Percentiles rank a stretch among this genome's conserved stretches.
Conservation (phyloP, 2,329 filamentous ascomycete species). For the Metarhizium rileyi region DNA sequence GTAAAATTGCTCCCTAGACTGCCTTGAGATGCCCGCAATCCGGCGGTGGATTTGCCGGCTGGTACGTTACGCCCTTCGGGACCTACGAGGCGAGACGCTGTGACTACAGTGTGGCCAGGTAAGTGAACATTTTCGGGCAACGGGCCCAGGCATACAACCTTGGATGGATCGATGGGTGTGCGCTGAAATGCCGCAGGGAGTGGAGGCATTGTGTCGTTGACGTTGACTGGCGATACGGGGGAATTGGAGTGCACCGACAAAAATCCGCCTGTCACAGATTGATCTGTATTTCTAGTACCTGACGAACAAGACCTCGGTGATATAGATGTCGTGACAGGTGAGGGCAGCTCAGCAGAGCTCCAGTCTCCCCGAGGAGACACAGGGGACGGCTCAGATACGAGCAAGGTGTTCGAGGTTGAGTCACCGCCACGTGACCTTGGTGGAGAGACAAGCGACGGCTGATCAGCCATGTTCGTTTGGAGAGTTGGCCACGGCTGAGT, state of each 20-base stretch:
- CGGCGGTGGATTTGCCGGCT: constrained; percentile 3
- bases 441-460: constrained; percentile 11
- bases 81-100: constrained; percentile 7
- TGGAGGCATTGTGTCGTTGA: neutral
- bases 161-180: constrained; percentile 40
- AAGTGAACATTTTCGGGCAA: constrained; percentile 37
- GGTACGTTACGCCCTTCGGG: constrained; percentile 5
- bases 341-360: constrained; percentile 30
- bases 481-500: constrained; percentile 10
- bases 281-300: constrained; percentile 10
- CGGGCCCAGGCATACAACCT: constrained; percentile 45
- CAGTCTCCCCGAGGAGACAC: constrained; percentile 37
- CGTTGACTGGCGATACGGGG: neutral
- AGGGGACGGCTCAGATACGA: constrained; percentile 36
- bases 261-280: constrained; percentile 5
- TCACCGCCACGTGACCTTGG: constrained; percentile 13
- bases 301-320: constrained; percentile 15
- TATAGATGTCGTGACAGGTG: constrained; percentile 28
- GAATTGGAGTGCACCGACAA: constrained; percentile 5
- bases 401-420: constrained; percentile 24
- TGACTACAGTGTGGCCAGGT: constrained; percentile 11
- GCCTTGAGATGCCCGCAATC: constrained; percentile 13
- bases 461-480: constrained; percentile 9
- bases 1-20: constrained; percentile 50
- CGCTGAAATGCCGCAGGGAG: constrained; percentile 27